Evolutionary conservation across 768 basidiomycete genomes (phyloP).

Genomic region (Lyophyllum semitale): DNA sequence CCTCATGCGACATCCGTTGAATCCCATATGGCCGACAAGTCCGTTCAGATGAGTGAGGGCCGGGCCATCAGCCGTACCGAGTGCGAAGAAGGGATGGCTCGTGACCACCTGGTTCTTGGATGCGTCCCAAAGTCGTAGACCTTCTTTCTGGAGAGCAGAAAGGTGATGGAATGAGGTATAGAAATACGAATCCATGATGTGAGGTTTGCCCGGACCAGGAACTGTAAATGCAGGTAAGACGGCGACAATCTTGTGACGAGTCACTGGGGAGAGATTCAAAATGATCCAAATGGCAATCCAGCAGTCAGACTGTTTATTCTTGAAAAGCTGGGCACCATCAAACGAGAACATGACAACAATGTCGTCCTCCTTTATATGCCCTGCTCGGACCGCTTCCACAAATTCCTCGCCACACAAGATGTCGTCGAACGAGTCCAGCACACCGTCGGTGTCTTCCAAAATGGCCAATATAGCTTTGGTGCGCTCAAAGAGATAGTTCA

Average conservation of each 20-base stretch:
- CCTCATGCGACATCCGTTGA: conserved; percentile 19
- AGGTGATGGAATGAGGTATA: conserved; percentile 26
- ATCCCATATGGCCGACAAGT: conserved; percentile 26
- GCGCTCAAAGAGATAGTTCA: conserved; percentile 2
- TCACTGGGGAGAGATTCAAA: conserved; percentile 19
- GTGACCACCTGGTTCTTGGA: background rate
- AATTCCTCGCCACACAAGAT: conserved; percentile 11
- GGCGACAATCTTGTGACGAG: conserved; percentile 27
- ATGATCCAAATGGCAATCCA: conserved; percentile 31
- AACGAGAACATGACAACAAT: conserved; percentile 30
- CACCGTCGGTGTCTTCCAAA: background rate
- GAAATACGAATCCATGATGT: conserved; percentile 29
- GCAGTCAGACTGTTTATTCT: conserved; percentile 23
- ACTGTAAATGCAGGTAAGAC: conserved; percentile 30
- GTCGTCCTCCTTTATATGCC: conserved; percentile 14
- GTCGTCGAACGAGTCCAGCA: conserved; percentile 11
- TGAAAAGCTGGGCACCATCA: conserved; percentile 34
- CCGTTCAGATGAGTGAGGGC: conserved; percentile 25
- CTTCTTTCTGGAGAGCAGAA: conserved; percentile 20
- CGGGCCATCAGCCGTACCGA: conserved; percentile 25
- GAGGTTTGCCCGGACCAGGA: conserved; percentile 33
- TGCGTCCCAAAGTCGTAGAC: conserved; percentile 18
- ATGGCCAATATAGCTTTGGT: background rate
- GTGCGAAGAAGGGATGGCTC: conserved; percentile 16
- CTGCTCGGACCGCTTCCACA: background rate